Percentiles rank a stretch among this genome's conserved stretches.
Evolutionary conservation across 2,329 filamentous ascomycete species (phyloP).

Genomic region (Fusarium cicatricum): DNA sequence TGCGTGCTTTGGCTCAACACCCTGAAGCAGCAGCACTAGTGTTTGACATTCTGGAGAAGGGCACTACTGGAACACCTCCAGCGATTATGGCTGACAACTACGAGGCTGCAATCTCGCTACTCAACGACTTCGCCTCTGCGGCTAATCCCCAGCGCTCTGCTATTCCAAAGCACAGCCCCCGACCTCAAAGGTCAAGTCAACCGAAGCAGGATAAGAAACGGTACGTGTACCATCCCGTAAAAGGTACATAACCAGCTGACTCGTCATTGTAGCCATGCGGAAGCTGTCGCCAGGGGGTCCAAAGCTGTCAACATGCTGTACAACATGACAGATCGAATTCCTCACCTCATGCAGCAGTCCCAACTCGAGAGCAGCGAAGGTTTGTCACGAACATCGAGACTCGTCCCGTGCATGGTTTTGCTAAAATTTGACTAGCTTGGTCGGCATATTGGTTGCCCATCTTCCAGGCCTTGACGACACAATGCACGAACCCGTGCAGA

Average conservation of each 20-base stretch:
- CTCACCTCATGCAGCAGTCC: conserved; percentile 88
- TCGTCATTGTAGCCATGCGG: conserved; percentile 38
- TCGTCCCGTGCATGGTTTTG: background rate
- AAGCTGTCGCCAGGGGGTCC: conserved; percentile 77
- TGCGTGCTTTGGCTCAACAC: conserved; percentile 76
- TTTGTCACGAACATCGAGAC: conserved; percentile 47
- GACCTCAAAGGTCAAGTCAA: conserved; percentile 47
- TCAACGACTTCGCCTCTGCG: conserved; percentile 89
- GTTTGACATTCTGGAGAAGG: conserved; percentile 85
- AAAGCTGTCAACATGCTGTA: conserved; percentile 85
- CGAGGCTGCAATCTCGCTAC: conserved; percentile 81
- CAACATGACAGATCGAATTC: conserved; percentile 81
- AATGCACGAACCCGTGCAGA: conserved; percentile 93
- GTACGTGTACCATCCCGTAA: conserved; percentile 19
- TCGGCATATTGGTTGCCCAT: conserved; percentile 97
- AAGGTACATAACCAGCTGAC: background rate
- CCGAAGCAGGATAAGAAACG: conserved; percentile 39
- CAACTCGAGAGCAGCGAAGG: conserved; percentile 88
- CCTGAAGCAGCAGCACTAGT: conserved; percentile 77
- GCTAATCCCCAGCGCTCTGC: conserved; percentile 75
- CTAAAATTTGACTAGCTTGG: conserved; percentile 73
- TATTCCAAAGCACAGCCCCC: conserved; percentile 72
- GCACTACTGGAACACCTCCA: conserved; percentile 76
- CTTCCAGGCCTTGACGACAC: conserved; percentile 84
- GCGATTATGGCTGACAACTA: conserved; percentile 97